Evolutionary conservation across 2,329 filamentous ascomycete genomes (phyloP).

Genomic region (Fusarium sp.): DNA sequence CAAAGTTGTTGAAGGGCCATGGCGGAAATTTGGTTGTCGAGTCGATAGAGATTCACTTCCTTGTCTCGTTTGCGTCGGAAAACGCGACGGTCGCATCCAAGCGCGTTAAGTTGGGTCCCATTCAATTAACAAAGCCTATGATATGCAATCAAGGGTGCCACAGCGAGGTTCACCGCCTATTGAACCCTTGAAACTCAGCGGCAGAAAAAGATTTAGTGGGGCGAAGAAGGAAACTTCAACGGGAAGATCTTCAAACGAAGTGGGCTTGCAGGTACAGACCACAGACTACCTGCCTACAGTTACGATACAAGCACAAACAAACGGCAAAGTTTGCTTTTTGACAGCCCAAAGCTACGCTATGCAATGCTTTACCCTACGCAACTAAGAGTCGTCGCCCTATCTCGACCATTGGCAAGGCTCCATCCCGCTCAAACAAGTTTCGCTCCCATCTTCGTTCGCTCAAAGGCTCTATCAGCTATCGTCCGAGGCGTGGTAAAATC

Average conservation of each 20-base stretch:
- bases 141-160: conserved; percentile 16
- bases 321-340: conserved; percentile 11
- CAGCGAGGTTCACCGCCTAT: conserved; percentile 42
- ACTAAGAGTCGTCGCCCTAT: conserved; percentile 43
- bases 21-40: conserved; percentile 5
- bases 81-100: conserved; percentile 41
- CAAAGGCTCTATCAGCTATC: conserved; percentile 72
- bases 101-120: conserved; percentile 41
- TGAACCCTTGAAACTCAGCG: conserved; percentile 24
- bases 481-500: conserved; percentile 72
- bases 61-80: conserved; percentile 15
- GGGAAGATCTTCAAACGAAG: conserved; percentile 7
- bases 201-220: conserved; percentile 49
- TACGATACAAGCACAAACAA: background rate
- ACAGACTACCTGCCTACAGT: background rate
- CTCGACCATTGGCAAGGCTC: conserved; percentile 29
- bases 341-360: conserved; percentile 31
- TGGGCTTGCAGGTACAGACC: conserved; percentile 9
- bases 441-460: conserved; percentile 44
- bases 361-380: conserved; percentile 49
- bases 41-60: conserved; percentile 16
- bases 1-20: conserved; percentile 10
- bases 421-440: conserved; percentile 16
- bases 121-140: conserved; percentile 36
- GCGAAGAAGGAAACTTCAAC: conserved; percentile 29